Base-by-base conservation (phyloP, 2,329 filamentous ascomycete genomes). In the Xylariaceae sp. region DNA sequence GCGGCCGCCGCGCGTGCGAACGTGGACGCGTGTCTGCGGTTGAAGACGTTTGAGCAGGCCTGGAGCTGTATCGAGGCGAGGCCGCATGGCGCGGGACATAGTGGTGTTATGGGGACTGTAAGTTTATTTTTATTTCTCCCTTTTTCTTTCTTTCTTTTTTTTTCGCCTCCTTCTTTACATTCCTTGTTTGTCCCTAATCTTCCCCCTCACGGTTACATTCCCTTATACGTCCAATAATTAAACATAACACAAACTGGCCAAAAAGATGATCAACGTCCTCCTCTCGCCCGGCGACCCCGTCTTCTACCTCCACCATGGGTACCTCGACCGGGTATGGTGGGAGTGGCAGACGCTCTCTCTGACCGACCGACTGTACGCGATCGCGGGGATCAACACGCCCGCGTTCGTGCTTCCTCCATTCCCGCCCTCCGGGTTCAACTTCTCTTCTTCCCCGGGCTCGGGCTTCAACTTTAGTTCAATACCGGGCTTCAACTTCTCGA, bases 301-400 rank as follows among this genome's bases (percentile, higher is more conserved):
- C 24, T 55, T 55, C 45, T 54, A 47, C 28, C 46, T 55, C 3
- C 51, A 55, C 23, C 53, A 55, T 31, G 50, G 50, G 3, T 54
- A 50, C 30, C 41, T 55, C 5, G 53, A 55, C 29, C 50, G 50
- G 13, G 26, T 52, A 4, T 55, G 50, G 50, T 54, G 47, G 47
- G 44, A 52, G 9, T 55, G 53, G 53, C 53, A 55, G 26, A 40
- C 47, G 8, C 26, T 28, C n/a, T 34, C 54, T 32, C 38, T 53
- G 2, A 18, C 42, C 11, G 41, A 36, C 11, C 50, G 52, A 8
- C 37, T 55, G n/a, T 41, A 36, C 11, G 51, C 47, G 12, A 48
- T 54, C 6, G 50, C 40, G 14, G 51, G 51, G 1, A 51, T 47
- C 34, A 54, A 54, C 32, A 52, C 50, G 14, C 31, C 19, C 6